Base-by-base conservation (phyloP, 2,329 filamentous ascomycete species). In the Cercospora canescens region DNA sequence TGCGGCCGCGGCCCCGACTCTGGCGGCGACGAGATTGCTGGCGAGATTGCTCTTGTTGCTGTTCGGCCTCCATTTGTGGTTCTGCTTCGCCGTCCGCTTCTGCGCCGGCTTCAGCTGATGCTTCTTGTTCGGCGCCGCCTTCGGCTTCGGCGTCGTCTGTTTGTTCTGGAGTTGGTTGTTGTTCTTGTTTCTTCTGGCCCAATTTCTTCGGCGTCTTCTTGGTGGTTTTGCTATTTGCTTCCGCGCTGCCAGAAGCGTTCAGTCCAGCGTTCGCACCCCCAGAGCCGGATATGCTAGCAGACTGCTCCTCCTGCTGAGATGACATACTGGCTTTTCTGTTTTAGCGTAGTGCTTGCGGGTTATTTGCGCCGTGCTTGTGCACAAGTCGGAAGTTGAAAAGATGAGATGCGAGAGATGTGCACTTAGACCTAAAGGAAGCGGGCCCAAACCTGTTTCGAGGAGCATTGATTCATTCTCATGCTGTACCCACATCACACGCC, bases 151-250 rank as follows among this genome's bases (percentile, higher is more conserved):
- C 81, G 69, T 82, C 79, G 71, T 81, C 80, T 67, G 79, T 80
- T 32, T 74, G 70, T 34, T 77, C 77, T 71, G 81, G 82, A 67
- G 81, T 83, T 66, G 81, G 79, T 72, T 82, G 81, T 77, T 83
- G 78, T 67, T 80, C 77, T 72, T 80, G 77, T 68, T 76, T 74
- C 76, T 83, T 82, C 68, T 75, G 75, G 73, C 81, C 80, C 70
- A 84, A 75, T 78, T 84, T 84, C 76, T 83, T 81, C 39, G 82
- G 82, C 66, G 81, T 79, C 73, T 80, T 81, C 75, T 81, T 83
- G 72, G 67, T 70, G 57, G 61, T 65, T 74, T 78, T 79, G 79
- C 80, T 78, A 78, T 70, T 72, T 68, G 72, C 67, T 72, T 69
- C 71, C 60, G 73, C 71, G 50, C 65, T 69, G 28, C 73, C 74